Evolutionary conservation across 148 eudicot genomes (phyloP).

Genomic region (Rhododendron simsii): DNA sequence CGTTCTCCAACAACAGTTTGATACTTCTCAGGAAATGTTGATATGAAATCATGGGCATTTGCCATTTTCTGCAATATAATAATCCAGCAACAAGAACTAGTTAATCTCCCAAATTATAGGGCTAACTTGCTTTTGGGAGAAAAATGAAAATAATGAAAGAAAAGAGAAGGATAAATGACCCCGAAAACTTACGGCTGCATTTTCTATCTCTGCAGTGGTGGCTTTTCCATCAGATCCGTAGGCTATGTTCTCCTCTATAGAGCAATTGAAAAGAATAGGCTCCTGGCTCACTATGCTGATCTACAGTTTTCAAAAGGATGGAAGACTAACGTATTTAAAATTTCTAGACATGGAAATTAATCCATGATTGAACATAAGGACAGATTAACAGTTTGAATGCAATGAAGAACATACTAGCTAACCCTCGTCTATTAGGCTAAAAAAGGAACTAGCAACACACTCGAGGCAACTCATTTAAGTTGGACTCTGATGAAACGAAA

Average conservation of each 20-base stretch:
- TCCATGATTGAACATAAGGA: background rate
- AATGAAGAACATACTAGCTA: background rate
- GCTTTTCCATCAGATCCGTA: slow-evolving; percentile 75
- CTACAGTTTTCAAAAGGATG: slow-evolving; percentile 22
- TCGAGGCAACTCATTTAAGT: background rate
- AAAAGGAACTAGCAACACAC: background rate
- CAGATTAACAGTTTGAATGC: background rate
- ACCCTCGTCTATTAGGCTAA: background rate
- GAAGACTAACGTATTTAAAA: background rate
- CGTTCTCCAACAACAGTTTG: slow-evolving; percentile 13
- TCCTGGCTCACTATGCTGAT: slow-evolving; percentile 95
- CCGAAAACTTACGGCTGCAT: slow-evolving; percentile 60
- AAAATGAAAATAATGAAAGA: background rate
- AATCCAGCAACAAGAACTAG: background rate
- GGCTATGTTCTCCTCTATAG: slow-evolving; percentile 85
- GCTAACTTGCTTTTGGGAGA: background rate
- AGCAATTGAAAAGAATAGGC: slow-evolving; percentile 88
- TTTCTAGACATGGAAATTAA: background rate
- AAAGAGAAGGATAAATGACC: background rate
- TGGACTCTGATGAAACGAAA: background rate
- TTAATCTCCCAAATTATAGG: background rate
- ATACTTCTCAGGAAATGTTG: slow-evolving; percentile 7
- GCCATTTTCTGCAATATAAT: slow-evolving; percentile 9
- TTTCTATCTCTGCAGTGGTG: slow-evolving; percentile 59
- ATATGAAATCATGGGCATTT: slow-evolving; percentile 11